phyloP scores from a whole-genome alignment of 164 flowering plant genomes.

The Aristolochia californica region DNA sequence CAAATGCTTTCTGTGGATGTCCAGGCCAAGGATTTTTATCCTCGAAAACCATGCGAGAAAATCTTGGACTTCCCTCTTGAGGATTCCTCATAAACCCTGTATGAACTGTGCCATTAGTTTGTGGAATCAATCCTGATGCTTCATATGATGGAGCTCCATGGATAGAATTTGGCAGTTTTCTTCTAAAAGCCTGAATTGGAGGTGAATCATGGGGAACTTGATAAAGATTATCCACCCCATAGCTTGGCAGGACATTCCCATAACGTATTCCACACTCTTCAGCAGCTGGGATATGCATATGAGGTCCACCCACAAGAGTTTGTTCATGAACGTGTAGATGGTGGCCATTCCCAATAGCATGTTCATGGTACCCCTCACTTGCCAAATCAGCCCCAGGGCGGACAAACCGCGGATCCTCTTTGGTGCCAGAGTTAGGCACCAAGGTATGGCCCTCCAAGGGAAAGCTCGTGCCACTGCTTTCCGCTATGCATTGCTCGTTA shows the following conservation, averaged over 20 bases:
- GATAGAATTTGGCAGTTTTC: constrained; percentile 45
- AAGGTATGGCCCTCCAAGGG: constrained; percentile 37
- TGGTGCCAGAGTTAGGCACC: constrained; percentile 31
- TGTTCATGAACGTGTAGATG: constrained; percentile 46
- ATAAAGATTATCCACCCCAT: constrained; percentile 44
- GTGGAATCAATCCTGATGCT: constrained; percentile 31
- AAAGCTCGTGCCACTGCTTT: constrained; percentile 33
- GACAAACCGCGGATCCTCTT: constrained; percentile 38
- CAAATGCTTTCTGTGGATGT: constrained; percentile 26
- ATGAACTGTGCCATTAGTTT: constrained; percentile 33
- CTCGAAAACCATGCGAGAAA: constrained; percentile 32
- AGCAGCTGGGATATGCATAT: constrained; percentile 26
- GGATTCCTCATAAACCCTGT: constrained; percentile 28
- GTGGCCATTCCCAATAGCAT: constrained; percentile 18
- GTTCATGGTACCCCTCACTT: constrained; percentile 50
- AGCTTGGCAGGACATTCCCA: constrained; percentile 41
- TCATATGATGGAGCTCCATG: constrained; percentile 53
- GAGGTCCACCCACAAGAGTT: constrained; percentile 21
- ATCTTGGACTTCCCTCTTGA: constrained; percentile 40
- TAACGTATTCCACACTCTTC: constrained; percentile 52
- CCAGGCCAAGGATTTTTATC: constrained; percentile 43
- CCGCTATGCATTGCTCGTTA: constrained; percentile 42
- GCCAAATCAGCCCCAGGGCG: constrained; percentile 44
- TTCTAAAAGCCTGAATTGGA: constrained; percentile 43
- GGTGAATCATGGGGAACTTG: constrained; percentile 42